Evolutionary conservation across 257 asterid genomes (phyloP), one percentile per base, ranked within the genome.

Genomic region (Verbascum thapsus): DNA sequence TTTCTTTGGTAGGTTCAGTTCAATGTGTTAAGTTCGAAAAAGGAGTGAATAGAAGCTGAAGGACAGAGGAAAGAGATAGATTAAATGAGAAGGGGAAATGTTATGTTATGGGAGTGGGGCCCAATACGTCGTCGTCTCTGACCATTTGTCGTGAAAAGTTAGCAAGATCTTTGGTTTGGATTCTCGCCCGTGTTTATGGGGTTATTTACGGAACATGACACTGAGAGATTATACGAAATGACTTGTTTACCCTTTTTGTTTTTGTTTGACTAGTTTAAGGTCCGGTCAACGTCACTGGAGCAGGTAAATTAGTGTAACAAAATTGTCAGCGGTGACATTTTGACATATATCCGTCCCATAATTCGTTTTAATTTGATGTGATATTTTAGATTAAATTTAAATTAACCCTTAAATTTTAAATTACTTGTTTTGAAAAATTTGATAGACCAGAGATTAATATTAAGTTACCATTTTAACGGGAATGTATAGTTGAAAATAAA

Each of bases 111-210:
- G 32, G 32, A 26, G 55, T 62, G n/a, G n/a, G n/a, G n/a, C n/a
- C n/a, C n/a, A n/a, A 49, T 43, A 61, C 60, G 71, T 30, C 73
- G 80, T 66, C 80, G 67, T 65, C 64, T 22, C 18, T 10, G 57
- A 10, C 66, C 51, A 5, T 45, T 45, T 19, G 38, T 58, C 30
- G 57, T 30, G 53, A 49, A 54, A 41, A 57, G 61, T 47, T 37
- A 50, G 5, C 5, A 5, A 32, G 42, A 56, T 49, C 37, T 47
- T 63, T 43, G 51, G 18, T 34, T 8, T 63, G 15, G 18, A 17
- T 57, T 10, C 19, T 69, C 38, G 34, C 70, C 76, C 73, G 50
- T 19, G 58, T 34, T 65, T 74, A 4, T 8, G 8, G 48, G 49
- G 17, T 43, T 68, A 70, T 50, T 69, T 69, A 74, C 69, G 30